Evolutionary conservation across 495 filamentous ascomycete species (phyloP).

Genomic region (Aspergillus sclerotiicarbonarius): DNA sequence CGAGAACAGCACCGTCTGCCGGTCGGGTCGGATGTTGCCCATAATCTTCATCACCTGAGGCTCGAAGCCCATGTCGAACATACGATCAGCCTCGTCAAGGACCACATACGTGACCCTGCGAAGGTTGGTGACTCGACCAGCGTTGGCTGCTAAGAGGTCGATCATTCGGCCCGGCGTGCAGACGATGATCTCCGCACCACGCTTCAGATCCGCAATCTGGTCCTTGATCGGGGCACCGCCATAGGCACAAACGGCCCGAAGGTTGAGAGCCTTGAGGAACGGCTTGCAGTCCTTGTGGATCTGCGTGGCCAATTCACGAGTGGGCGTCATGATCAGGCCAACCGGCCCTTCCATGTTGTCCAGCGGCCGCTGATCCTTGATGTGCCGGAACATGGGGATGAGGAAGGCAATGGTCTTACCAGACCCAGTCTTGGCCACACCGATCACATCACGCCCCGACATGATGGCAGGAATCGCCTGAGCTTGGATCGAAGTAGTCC

Average conservation of each 20-base stretch:
- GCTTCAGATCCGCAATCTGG: slow-evolving; percentile 94
- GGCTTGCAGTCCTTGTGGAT: slow-evolving; percentile 93
- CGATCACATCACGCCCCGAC: slow-evolving; percentile 94
- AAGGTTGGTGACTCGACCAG: slow-evolving; percentile 87
- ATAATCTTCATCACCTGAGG: slow-evolving; percentile 98
- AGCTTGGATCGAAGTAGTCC: slow-evolving; percentile 88
- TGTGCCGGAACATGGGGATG: slow-evolving; percentile 95
- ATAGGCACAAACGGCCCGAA: slow-evolving; percentile 94
- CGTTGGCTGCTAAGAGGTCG: slow-evolving; percentile 89
- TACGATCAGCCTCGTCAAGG: slow-evolving; percentile 95
- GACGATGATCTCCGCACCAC: slow-evolving; percentile 91
- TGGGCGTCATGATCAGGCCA: slow-evolving; percentile 87
- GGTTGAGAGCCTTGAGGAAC: slow-evolving; percentile 82
- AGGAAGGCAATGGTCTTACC: slow-evolving; percentile 96
- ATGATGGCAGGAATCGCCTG: slow-evolving; percentile 95
- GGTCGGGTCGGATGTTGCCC: slow-evolving; percentile 82
- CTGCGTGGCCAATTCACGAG: slow-evolving; percentile 90
- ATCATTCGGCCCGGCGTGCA: slow-evolving; percentile 97
- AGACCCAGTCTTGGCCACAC: slow-evolving; percentile 97
- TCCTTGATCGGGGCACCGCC: slow-evolving; percentile 96
- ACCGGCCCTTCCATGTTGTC: slow-evolving; percentile 84
- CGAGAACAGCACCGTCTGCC: slow-evolving; percentile 93
- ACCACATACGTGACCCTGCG: slow-evolving; percentile 88
- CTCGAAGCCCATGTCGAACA: slow-evolving; percentile 99
- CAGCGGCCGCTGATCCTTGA: slow-evolving; percentile 89